These are phyloP conservation scores for Globisporangium uncinulatum DNA, from an alignment of 352 stramenopile species.

Conservation along the genomic window DNA sequence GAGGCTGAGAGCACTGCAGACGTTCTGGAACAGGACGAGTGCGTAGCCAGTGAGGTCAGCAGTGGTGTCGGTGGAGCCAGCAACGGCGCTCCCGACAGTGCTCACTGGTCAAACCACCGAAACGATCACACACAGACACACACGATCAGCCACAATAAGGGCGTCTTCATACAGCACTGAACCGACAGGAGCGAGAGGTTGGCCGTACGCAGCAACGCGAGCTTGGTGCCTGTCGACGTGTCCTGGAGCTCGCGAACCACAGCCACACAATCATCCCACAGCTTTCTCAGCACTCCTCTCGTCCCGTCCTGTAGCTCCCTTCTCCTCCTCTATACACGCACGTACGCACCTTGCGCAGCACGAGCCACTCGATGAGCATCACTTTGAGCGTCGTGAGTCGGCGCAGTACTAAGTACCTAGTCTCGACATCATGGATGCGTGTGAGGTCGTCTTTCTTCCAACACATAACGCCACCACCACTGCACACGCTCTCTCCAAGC, in stretches of 20 bases:
- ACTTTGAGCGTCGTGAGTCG: constrained; percentile 71
- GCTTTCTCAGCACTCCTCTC: too few relatives aligned
- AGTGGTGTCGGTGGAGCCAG: constrained; percentile 49
- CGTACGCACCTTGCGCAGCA: constrained; percentile 43
- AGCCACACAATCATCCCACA: too few relatives aligned
- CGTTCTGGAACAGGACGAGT: constrained; percentile 63
- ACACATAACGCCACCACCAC: not conserved
- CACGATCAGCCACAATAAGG: too few relatives aligned
- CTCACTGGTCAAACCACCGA: constrained; percentile 29
- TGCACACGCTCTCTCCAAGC: not conserved
- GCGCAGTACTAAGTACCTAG: constrained; percentile 56
- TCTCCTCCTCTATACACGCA: not conserved
- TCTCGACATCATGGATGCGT: too few relatives aligned
- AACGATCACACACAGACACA: too few relatives aligned
- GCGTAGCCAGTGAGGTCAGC: constrained; percentile 38
- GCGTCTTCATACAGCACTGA: not conserved
- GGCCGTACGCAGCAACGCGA: constrained; percentile 53
- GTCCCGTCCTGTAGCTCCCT: too few relatives aligned
- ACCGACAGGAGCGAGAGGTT: not conserved
- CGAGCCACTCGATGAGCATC: constrained; percentile 72
- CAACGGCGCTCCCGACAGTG: constrained; percentile 44
- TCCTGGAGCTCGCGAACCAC: constrained; percentile 11
- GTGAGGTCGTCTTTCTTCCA: not conserved
- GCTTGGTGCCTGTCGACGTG: constrained; percentile 44
- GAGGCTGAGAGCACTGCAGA: constrained; percentile 56